phyloP scores from a whole-genome alignment of 768 basidiomycete genomes.

The Hypholoma fasciculare region DNA sequence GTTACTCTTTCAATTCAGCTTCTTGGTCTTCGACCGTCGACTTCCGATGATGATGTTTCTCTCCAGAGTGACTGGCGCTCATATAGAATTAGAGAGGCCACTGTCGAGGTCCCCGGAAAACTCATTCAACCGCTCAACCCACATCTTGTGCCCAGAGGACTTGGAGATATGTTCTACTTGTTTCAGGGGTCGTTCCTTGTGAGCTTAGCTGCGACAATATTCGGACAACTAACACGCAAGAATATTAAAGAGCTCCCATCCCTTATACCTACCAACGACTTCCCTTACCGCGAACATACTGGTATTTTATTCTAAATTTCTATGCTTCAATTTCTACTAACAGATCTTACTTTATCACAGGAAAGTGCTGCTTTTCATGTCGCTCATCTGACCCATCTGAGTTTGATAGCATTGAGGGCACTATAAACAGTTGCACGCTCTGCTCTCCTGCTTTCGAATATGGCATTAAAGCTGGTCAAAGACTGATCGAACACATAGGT shows the following conservation, averaged over 20 bases:
- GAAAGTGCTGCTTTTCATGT: background rate
- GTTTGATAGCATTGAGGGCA: background rate
- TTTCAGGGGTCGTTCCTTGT: background rate
- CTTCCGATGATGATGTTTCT: background rate
- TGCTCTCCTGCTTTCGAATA: background rate
- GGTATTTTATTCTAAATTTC: background rate
- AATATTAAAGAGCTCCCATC: background rate
- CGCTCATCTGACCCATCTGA: background rate
- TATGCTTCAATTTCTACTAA: background rate
- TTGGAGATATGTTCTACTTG: background rate
- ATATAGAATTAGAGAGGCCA: background rate
- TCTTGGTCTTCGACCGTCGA: background rate
- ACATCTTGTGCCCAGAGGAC: background rate
- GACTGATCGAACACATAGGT: background rate
- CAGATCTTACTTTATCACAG: background rate
- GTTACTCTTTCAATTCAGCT: background rate
- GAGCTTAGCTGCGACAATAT: background rate
- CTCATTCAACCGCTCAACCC: slow-evolving; percentile 17
- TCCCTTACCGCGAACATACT: background rate
- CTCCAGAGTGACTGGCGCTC: background rate
- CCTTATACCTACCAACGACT: background rate
- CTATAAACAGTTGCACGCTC: background rate
- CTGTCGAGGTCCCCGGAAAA: slow-evolving; percentile 12
- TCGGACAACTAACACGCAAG: background rate
- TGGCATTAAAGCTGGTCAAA: background rate